A percentile compares a stretch with the other conserved stretches of the same genome.
Conservation (phyloP, 805 yeast species). For the Candida khao-thaluensis region DNA sequence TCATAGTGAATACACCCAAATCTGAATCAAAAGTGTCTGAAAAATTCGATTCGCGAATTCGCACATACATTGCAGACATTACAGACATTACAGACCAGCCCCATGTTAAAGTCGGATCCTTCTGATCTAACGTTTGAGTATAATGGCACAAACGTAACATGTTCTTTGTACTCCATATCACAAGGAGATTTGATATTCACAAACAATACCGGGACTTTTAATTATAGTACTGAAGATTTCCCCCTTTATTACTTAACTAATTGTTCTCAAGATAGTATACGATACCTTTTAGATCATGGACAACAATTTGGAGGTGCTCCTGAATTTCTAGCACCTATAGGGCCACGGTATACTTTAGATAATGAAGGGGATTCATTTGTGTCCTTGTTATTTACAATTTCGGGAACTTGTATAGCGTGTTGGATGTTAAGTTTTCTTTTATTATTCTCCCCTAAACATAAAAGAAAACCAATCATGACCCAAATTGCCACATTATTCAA, state of each 20-base stretch:
- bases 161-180: constrained; percentile 39
- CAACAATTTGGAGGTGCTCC: background rate
- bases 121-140: constrained; percentile 11
- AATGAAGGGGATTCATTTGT: constrained; percentile 42
- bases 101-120: too few species aligned
- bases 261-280: constrained; percentile 27
- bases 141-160: constrained; percentile 25
- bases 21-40: too few species aligned
- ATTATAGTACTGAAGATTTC: constrained; percentile 16
- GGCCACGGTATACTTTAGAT: background rate
- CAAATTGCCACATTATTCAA: constrained; percentile 57
- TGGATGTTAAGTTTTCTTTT: constrained; percentile 71
- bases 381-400: constrained; percentile 50
- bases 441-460: constrained; percentile 47
- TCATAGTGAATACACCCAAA: background rate
- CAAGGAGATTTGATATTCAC: constrained; percentile 28
- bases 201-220: constrained; percentile 17
- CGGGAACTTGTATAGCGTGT: constrained; percentile 56
- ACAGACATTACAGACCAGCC: too few species aligned
- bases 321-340: background rate
- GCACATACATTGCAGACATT: too few species aligned
- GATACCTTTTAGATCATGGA: constrained; percentile 5
- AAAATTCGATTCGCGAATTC: constrained; percentile 1
- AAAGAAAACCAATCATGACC: constrained; percentile 57
- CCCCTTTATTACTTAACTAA: constrained; percentile 51